Percentiles rank a stretch among this genome's conserved stretches.
These are phyloP conservation scores for Gnomoniopsis sp. DNA, from an alignment of 2,329 filamentous ascomycete species.

Conservation along the genomic window DNA sequence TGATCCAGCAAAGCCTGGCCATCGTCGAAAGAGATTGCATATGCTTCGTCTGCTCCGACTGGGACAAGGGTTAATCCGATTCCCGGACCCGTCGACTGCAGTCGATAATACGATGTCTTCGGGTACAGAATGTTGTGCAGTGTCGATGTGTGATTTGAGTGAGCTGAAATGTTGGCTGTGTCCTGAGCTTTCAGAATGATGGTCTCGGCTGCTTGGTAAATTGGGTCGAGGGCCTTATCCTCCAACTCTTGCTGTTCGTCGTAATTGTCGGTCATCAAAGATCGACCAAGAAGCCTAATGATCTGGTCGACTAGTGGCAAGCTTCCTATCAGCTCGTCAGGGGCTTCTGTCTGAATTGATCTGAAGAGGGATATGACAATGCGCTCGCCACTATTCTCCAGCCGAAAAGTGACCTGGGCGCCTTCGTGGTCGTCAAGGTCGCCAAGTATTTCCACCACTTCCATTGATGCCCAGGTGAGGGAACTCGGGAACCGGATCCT, in stretches of 20 bases:
- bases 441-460: too few relatives aligned
- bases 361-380: too few relatives aligned
- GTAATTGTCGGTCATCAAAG: not conserved
- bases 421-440: too few relatives aligned
- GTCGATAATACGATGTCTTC: constrained; percentile 2
- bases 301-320: too few relatives aligned
- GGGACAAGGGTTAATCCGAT: not conserved
- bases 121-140: not conserved
- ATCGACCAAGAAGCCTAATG: too few relatives aligned
- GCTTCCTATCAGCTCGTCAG: too few relatives aligned
- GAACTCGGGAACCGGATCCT: too few relatives aligned
- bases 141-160: not conserved
- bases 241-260: constrained; percentile 1
- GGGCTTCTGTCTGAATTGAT: too few relatives aligned
- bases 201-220: not conserved
- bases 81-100: not conserved
- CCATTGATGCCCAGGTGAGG: too few relatives aligned
- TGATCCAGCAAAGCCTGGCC: not conserved
- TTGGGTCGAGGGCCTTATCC: not conserved
- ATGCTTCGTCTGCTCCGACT: not conserved
- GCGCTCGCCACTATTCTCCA: too few relatives aligned
- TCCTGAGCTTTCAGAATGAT: not conserved
- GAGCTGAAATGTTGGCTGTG: not conserved
- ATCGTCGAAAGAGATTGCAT: not conserved
- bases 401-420: too few relatives aligned